phyloP scores from a whole-genome alignment of 148 eudicot species.

The Vaccinium macrocarpon region DNA sequence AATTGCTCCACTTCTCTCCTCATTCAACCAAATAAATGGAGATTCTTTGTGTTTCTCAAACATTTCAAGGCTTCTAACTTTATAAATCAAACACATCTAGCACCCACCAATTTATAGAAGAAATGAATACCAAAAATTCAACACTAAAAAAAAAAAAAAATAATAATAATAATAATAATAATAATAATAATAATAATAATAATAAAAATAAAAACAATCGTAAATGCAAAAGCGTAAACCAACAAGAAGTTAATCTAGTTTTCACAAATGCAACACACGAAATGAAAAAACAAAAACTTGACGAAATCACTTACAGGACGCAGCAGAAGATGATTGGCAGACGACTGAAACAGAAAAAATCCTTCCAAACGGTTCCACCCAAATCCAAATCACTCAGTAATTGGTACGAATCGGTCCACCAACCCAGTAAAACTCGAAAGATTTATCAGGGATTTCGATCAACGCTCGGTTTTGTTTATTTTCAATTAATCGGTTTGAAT shows the following conservation, averaged over 20 bases:
- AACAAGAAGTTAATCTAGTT: neutral
- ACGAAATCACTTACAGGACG: conserved; percentile 19
- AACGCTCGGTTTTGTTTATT: neutral
- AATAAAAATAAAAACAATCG: neutral
- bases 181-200: too few relatives aligned
- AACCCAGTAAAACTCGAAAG: conserved; percentile 18
- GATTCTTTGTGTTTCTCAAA: neutral
- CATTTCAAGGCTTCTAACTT: neutral
- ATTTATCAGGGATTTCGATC: neutral
- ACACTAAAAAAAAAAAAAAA: neutral
- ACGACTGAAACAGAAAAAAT: neutral
- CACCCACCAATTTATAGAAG: neutral
- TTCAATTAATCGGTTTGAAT: neutral
- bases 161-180: too few relatives aligned
- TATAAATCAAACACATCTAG: neutral
- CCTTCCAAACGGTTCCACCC: conserved; percentile 29
- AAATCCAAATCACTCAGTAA: conserved; percentile 27
- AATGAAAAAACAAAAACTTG: neutral
- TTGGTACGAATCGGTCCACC: conserved; percentile 33
- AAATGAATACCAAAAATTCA: neutral
- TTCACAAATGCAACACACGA: neutral
- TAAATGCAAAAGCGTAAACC: neutral
- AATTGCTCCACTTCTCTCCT: neutral
- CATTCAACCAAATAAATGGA: neutral
- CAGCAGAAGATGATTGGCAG: neutral